Conservation (phyloP, 23 red algal genomes). For the Agarophyton chilense region DNA sequence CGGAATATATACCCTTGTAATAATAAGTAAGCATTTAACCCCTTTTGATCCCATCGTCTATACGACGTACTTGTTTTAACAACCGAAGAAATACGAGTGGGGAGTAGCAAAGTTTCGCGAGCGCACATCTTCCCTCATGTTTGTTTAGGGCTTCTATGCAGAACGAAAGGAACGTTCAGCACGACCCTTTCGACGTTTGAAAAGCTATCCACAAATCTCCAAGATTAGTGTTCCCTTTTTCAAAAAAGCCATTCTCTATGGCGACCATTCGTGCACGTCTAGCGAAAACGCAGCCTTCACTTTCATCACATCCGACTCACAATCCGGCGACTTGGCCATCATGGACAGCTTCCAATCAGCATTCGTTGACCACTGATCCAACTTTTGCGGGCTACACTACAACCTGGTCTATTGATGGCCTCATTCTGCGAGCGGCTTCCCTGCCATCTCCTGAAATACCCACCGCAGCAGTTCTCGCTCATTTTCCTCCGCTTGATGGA, state of each 20-base stretch:
- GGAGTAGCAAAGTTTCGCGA: too few species aligned
- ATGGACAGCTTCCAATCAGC: slow-evolving; percentile 7
- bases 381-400: slow-evolving; percentile 1
- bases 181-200: neutral
- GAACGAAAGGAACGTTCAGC: neutral
- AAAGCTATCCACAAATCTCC: neutral
- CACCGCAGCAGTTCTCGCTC: neutral
- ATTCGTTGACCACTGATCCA: neutral
- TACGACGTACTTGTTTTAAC: too few species aligned
- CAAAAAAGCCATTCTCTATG: neutral
- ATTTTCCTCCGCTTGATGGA: slow-evolving; percentile 30
- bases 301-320: neutral
- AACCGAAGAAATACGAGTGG: too few species aligned
- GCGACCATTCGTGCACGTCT: neutral
- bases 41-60: too few species aligned
- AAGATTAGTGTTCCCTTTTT: neutral
- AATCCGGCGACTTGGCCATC: slow-evolving; percentile 13
- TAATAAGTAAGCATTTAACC: too few species aligned
- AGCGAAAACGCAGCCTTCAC: neutral
- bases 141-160: neutral
- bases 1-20: too few species aligned
- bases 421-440: neutral
- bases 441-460: slow-evolving; percentile 3
- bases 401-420: slow-evolving; percentile 21
- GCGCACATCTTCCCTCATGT: too few species aligned